These are phyloP conservation scores for Neoboletus subvelutipes DNA, from an alignment of 768 basidiomycete species.

Conservation along the genomic window DNA sequence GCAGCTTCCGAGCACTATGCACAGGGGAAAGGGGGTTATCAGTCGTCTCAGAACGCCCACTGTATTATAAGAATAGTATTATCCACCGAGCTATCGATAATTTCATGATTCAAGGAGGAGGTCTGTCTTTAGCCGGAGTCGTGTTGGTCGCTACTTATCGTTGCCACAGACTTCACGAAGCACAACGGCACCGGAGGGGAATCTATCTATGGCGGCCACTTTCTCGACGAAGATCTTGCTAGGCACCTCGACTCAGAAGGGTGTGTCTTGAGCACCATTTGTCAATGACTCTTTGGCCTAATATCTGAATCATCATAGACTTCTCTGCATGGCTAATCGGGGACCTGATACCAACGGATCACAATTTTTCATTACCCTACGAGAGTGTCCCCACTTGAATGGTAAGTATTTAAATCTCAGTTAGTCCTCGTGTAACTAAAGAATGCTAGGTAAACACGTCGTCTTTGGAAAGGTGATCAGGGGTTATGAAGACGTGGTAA, in stretches of 20 bases:
- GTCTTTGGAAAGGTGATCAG: conserved; percentile 55
- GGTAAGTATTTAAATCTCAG: conserved; percentile 41
- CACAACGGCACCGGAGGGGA: conserved; percentile 80
- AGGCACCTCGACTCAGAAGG: conserved; percentile 65
- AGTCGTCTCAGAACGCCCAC: conserved; percentile 55
- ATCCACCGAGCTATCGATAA: conserved; percentile 76
- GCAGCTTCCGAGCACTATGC: conserved; percentile 80
- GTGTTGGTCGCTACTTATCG: not conserved
- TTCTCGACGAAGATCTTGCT: conserved; percentile 74
- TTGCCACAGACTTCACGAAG: conserved; percentile 67
- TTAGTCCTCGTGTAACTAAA: conserved; percentile 1
- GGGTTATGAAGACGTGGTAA: conserved; percentile 59
- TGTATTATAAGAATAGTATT: conserved; percentile 80
- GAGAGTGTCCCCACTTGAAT: conserved; percentile 70
- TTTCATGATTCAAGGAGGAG: conserved; percentile 83
- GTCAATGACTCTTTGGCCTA: not conserved
- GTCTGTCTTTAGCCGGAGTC: conserved; percentile 35
- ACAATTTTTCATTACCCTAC: conserved; percentile 84
- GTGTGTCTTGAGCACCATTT: conserved; percentile 30
- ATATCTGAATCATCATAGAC: conserved; percentile 32
- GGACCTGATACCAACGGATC: conserved; percentile 83
- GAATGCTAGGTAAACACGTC: conserved; percentile 54
- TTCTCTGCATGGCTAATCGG: conserved; percentile 90
- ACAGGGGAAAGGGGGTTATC: conserved; percentile 85
- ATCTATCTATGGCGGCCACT: conserved; percentile 74